Evolutionary conservation across 495 filamentous ascomycete species (phyloP).

Genomic region (Friedmanniomyces simplex): DNA sequence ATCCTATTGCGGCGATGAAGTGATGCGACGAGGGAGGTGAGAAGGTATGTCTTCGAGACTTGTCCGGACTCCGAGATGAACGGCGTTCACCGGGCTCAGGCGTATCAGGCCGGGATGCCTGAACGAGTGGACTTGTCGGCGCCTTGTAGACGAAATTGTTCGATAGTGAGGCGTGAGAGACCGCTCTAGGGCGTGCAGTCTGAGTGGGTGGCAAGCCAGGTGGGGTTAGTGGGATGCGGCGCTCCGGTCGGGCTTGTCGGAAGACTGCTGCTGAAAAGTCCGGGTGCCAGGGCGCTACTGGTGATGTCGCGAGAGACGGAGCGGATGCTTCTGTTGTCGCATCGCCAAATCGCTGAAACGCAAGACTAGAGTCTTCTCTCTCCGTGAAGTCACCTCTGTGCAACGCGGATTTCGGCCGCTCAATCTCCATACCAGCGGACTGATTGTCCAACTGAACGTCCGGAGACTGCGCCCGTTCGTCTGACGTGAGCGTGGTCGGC

Average conservation of each 20-base stretch:
- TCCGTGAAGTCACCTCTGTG: constrained; percentile 79
- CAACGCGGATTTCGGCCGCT: constrained; percentile 75
- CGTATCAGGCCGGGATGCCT: constrained; percentile 76
- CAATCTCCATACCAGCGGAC: constrained; percentile 49
- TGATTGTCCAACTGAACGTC: constrained; percentile 20
- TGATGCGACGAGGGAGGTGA: constrained; percentile 46
- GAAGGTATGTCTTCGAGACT: constrained; percentile 49
- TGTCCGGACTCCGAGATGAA: constrained; percentile 32
- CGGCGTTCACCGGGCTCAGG: constrained; percentile 30
- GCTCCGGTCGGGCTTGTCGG: constrained; percentile 12
- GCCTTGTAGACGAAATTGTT: constrained; percentile 77
- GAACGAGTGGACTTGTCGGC: constrained; percentile 84
- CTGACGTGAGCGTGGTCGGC: not conserved
- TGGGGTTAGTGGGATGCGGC: not conserved
- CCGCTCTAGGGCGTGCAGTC: constrained; percentile 35
- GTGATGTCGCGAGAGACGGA: constrained; percentile 27
- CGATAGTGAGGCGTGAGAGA: constrained; percentile 63
- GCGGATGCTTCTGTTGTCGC: not conserved
- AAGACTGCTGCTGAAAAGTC: constrained; percentile 27
- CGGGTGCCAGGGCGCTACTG: constrained; percentile 31
- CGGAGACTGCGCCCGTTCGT: constrained; percentile 19
- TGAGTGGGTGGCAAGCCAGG: not conserved
- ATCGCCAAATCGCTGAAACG: constrained; percentile 9
- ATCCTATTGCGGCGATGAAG: constrained; percentile 33
- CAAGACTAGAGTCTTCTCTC: constrained; percentile 13